Conservation (phyloP, 306 rosid species). For the Medicago ruthenica region DNA sequence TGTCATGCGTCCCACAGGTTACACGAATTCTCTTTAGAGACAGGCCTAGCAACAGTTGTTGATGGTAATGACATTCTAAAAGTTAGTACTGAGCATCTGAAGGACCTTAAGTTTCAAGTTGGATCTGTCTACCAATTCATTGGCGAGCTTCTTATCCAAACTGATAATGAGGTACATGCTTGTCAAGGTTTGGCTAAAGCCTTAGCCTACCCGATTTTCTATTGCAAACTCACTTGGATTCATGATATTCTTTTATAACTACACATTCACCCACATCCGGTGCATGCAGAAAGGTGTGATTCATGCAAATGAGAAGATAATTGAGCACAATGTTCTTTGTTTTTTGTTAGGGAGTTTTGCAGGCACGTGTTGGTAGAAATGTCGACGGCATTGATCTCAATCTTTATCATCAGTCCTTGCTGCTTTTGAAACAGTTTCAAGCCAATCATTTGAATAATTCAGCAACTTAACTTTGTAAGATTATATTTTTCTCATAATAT, state of each 20-base stretch:
- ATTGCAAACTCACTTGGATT: constrained; percentile 11
- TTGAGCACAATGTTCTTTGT: constrained; percentile 34
- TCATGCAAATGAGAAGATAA: constrained; percentile 19
- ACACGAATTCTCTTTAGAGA: constrained; percentile 65
- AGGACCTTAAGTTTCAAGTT: constrained; percentile 63
- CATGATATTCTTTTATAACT: constrained; percentile 16
- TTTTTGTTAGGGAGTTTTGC: constrained; percentile 69
- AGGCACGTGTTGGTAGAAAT: constrained; percentile 81
- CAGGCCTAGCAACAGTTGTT: constrained; percentile 61
- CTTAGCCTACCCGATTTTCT: not conserved
- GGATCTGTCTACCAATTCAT: constrained; percentile 86
- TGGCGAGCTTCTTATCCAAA: constrained; percentile 74
- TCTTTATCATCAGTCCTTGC: constrained; percentile 81
- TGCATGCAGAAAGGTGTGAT: not conserved
- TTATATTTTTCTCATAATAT: constrained; percentile 5
- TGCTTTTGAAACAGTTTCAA: constrained; percentile 72
- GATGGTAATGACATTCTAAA: constrained; percentile 62
- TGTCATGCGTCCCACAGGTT: constrained; percentile 52
- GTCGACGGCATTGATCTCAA: constrained; percentile 91
- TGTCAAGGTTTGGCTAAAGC: constrained; percentile 14
- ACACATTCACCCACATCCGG: not conserved
- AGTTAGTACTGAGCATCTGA: constrained; percentile 64
- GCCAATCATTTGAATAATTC: constrained; percentile 59
- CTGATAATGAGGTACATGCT: constrained; percentile 64
- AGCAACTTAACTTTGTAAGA: constrained; percentile 40